These are phyloP conservation scores for Cytospora schulzeri DNA, from an alignment of 2,329 filamentous ascomycete species.

Conservation along the genomic window DNA sequence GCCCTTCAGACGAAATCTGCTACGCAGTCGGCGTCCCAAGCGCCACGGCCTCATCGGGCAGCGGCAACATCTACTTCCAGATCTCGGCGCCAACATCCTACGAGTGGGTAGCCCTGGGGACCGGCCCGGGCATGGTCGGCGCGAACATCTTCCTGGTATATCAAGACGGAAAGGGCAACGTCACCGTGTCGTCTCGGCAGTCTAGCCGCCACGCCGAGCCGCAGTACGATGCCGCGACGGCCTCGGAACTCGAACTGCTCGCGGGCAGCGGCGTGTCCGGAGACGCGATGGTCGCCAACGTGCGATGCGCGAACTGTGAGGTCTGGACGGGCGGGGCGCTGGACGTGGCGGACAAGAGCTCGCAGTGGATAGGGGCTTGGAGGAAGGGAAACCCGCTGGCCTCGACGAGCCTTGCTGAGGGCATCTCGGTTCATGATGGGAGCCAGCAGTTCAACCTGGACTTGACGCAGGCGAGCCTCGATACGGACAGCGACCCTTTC, in stretches of 20 bases:
- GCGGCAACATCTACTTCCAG: slow-evolving; percentile 63
- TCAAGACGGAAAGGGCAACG: slow-evolving; percentile 57
- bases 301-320: slow-evolving; percentile 57
- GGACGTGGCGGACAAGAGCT: slow-evolving; percentile 42
- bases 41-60: slow-evolving; percentile 47
- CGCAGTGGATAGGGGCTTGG: slow-evolving; percentile 59
- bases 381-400: slow-evolving; percentile 48
- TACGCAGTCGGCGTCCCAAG: slow-evolving; percentile 59
- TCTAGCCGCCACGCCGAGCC: slow-evolving; percentile 54
- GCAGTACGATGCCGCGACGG: slow-evolving; percentile 42
- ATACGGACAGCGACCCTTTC: slow-evolving; percentile 57
- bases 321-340: slow-evolving; percentile 48
- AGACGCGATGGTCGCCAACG: slow-evolving; percentile 61
- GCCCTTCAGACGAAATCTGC: slow-evolving; percentile 51
- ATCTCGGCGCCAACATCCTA: slow-evolving; percentile 56
- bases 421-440: slow-evolving; percentile 51
- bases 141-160: slow-evolving; percentile 67
- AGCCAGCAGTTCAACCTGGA: slow-evolving; percentile 50
- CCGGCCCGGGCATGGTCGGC: slow-evolving; percentile 56
- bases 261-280: slow-evolving; percentile 58
- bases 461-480: slow-evolving; percentile 49
- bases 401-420: slow-evolving; percentile 42
- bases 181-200: slow-evolving; percentile 61
- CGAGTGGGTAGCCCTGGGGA: slow-evolving; percentile 61
- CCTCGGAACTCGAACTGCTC: slow-evolving; percentile 53